Conservation (phyloP, 768 basidiomycete genomes). For the Mrakia frigida region DNA sequence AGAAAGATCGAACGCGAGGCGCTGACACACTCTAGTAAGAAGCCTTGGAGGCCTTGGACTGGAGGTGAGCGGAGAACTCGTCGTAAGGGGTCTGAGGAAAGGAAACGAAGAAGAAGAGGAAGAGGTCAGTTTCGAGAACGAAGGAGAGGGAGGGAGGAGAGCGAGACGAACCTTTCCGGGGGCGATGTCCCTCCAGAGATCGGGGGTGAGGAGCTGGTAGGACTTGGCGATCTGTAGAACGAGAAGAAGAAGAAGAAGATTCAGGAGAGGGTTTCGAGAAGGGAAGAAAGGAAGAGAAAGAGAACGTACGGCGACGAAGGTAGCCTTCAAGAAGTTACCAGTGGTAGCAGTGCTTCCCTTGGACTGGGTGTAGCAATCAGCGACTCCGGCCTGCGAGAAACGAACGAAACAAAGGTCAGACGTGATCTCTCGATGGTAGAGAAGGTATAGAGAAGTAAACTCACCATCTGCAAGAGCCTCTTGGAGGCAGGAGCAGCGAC, state of each 20-base stretch:
- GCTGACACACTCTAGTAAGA: conserved; percentile 39
- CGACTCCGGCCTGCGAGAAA: conserved; percentile 65
- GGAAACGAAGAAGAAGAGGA: conserved; percentile 9
- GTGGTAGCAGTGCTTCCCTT: conserved; percentile 94
- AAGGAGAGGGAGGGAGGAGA: conserved; percentile 35
- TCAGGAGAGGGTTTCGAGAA: background rate
- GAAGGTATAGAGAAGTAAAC: background rate
- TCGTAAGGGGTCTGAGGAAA: conserved; percentile 70
- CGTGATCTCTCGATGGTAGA: too few species aligned
- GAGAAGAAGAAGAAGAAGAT: background rate
- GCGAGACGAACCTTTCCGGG: conserved; percentile 28
- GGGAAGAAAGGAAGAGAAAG: conserved; percentile 3
- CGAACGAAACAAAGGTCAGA: background rate
- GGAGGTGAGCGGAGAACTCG: conserved; percentile 88
- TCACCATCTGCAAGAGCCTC: conserved; percentile 77
- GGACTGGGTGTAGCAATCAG: conserved; percentile 96
- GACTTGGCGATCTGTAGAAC: conserved; percentile 72
- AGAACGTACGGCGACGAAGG: conserved; percentile 74
- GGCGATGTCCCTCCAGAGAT: conserved; percentile 93
- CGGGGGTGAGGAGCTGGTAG: conserved; percentile 92
- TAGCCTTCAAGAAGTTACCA: conserved; percentile 95
- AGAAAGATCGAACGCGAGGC: background rate
- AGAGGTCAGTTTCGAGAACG: background rate
- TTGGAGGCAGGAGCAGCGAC: conserved; percentile 97
- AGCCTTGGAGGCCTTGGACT: conserved; percentile 74